Percentiles rank a stretch among this genome's conserved stretches.
phyloP scores from a whole-genome alignment of 805 yeast genomes.

The Jamesozyma gamospora region DNA sequence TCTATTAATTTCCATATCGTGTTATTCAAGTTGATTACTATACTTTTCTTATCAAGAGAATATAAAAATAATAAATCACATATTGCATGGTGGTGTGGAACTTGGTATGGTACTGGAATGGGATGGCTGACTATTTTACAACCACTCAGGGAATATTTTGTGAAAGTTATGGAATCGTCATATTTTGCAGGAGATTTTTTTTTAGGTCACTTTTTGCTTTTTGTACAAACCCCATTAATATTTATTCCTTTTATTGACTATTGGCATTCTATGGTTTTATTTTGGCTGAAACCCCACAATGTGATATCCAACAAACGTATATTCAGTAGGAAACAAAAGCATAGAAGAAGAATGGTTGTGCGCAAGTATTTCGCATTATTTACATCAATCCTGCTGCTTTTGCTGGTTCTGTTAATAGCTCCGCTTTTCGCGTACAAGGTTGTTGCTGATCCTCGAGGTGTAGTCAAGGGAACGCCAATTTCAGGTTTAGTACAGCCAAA shows the following conservation, averaged over 20 bases:
- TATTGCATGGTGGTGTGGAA: slow-evolving; percentile 73
- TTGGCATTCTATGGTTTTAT: slow-evolving; percentile 55
- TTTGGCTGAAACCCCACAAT: slow-evolving; percentile 56
- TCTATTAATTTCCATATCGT: slow-evolving; percentile 46
- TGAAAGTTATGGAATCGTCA: slow-evolving; percentile 58
- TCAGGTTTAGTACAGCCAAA: slow-evolving; percentile 50
- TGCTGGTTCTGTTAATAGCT: slow-evolving; percentile 34
- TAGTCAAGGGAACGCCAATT: slow-evolving; percentile 17
- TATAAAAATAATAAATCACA: slow-evolving; percentile 49
- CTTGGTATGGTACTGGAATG: slow-evolving; percentile 52
- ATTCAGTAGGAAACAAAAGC: slow-evolving; percentile 31
- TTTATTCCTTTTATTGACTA: slow-evolving; percentile 54
- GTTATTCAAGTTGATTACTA: slow-evolving; percentile 43
- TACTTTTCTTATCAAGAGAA: slow-evolving; percentile 51
- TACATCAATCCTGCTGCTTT: slow-evolving; percentile 31
- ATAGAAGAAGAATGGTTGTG: slow-evolving; percentile 34
- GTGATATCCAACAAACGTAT: slow-evolving; percentile 30
- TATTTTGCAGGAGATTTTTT: slow-evolving; percentile 56
- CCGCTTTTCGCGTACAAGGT: slow-evolving; percentile 37
- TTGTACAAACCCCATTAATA: slow-evolving; percentile 50
- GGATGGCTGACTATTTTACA: slow-evolving; percentile 55
- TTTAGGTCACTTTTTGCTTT: slow-evolving; percentile 48
- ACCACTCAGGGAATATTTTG: slow-evolving; percentile 52
- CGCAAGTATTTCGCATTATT: slow-evolving; percentile 40
- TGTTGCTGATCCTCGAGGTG: slow-evolving; percentile 20